Evolutionary conservation across 2,329 filamentous ascomycete species (phyloP).

Genomic region (Domatiomyces catenatus): DNA sequence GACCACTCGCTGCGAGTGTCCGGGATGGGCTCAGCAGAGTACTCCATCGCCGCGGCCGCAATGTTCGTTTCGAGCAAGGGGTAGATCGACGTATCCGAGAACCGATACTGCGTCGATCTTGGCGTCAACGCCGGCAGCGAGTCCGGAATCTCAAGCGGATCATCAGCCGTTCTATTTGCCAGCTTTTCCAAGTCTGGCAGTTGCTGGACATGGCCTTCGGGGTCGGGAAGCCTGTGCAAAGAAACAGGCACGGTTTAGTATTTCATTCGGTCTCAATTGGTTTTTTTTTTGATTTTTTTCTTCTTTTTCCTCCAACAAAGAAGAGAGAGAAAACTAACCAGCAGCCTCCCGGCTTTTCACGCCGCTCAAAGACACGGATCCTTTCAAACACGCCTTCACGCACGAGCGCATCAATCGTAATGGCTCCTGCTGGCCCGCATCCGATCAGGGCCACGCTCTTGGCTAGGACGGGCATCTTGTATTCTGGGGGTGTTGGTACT

Average conservation of each 20-base stretch:
- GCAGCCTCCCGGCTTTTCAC: constrained; percentile 22
- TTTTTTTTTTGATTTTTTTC: no score
- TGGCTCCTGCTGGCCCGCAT: constrained; percentile 21
- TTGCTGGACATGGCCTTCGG: not conserved
- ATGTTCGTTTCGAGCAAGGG: constrained; percentile 24
- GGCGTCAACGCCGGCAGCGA: constrained; percentile 15
- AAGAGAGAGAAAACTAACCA: constrained; percentile 14
- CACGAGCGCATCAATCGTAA: constrained; percentile 21
- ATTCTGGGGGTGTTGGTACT: not conserved
- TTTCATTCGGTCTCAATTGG: no score
- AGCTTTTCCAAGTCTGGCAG: constrained; percentile 14
- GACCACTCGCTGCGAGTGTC: constrained; percentile 14
- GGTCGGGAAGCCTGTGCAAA: not conserved
- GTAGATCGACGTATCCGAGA: constrained; percentile 23
- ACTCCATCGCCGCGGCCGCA: constrained; percentile 24
- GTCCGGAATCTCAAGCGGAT: constrained; percentile 17
- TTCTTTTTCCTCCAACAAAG: not conserved
- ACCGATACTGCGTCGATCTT: constrained; percentile 19
- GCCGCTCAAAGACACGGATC: constrained; percentile 23
- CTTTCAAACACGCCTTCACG: constrained; percentile 21
- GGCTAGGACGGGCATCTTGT: not conserved
- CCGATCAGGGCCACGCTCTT: constrained; percentile 19
- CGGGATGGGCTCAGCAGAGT: constrained; percentile 38
- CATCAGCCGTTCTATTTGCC: constrained; percentile 12
- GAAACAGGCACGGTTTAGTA: no score